Evolutionary conservation across 2,329 filamentous ascomycete species (phyloP), one percentile per base, ranked within the genome.

Genomic region (Leptographium galeiforme): DNA sequence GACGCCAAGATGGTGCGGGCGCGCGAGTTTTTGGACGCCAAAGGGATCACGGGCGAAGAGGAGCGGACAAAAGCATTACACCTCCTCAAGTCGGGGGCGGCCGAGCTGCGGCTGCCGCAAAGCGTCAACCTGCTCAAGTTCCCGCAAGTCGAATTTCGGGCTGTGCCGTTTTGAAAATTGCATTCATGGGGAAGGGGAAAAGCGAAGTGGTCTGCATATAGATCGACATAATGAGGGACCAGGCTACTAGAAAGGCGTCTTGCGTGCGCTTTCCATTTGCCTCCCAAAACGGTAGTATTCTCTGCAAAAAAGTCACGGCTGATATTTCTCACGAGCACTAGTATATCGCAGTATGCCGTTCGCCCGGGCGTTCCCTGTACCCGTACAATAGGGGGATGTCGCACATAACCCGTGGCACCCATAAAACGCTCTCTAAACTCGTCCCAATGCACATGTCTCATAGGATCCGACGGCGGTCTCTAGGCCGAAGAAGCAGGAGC

Each of bases 101-200:
- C 88, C 8, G 93, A 98, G 72, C 77, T 98, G 59, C 81, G 84
- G 64, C 75, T 97, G 43, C 84, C 94, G 51, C 76, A 88, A 60
- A 89, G 91, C 65, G 69, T 87, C 55, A 74, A 73, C 53, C 81
- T 82, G 57, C 66, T 96, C 64, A 72, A 81, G 52, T 68, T 79
- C 56, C 90, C 90, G 12, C 68, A 76, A 45, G 68, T 84, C 11
- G 73, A 78, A 59, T 84, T 89, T 68, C 71, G 72, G 58, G 82
- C 84, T 7, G 71, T 70, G 64, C 70, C 63, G 57, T 67, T 81
- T 62, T 75, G 65, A 61, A 60, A 18, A 2, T n/a, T 5, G 10
- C 12, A n/a, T 6, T 11, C 8, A 19, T n/a, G 19, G 30, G 25
- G n/a, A 2, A n/a, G 16, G 39, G 13, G 6, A 12, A 48, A 8